These are phyloP conservation scores for Colletotrichum sp. DNA, from an alignment of 2,329 filamentous ascomycete genomes.

Conservation along the genomic window DNA sequence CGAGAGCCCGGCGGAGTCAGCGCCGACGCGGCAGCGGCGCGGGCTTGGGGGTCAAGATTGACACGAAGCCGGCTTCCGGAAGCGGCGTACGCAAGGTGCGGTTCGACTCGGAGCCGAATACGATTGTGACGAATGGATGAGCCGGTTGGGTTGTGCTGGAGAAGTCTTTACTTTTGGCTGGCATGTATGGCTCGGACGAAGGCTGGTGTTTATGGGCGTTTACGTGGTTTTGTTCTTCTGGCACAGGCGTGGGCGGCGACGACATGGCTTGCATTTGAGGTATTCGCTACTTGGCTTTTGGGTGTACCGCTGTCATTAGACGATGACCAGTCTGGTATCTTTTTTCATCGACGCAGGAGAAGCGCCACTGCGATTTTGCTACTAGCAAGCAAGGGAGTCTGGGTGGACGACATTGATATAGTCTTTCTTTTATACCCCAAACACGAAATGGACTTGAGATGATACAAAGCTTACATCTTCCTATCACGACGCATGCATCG, in stretches of 20 bases:
- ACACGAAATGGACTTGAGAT: constrained; percentile 3
- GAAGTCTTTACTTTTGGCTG: too few relatives aligned
- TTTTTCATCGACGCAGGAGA: neutral
- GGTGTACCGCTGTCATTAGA: neutral
- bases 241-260: neutral
- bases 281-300: neutral
- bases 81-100: constrained; percentile 40
- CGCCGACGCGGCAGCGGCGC: constrained; percentile 45
- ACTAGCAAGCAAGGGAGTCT: neutral
- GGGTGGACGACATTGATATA: constrained; percentile 7
- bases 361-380: neutral
- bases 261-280: neutral
- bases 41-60: constrained; percentile 14
- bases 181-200: neutral
- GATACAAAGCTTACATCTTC: neutral
- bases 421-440: constrained; percentile 22
- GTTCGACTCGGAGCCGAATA: constrained; percentile 41
- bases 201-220: neutral
- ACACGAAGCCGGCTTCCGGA: constrained; percentile 18
- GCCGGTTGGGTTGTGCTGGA: neutral
- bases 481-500: neutral
- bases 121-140: constrained; percentile 14
- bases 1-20: constrained; percentile 59
- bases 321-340: neutral
- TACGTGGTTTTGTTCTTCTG: neutral